Conservation (phyloP, 257 asterid genomes). For the Gynochthodes officinalis region DNA sequence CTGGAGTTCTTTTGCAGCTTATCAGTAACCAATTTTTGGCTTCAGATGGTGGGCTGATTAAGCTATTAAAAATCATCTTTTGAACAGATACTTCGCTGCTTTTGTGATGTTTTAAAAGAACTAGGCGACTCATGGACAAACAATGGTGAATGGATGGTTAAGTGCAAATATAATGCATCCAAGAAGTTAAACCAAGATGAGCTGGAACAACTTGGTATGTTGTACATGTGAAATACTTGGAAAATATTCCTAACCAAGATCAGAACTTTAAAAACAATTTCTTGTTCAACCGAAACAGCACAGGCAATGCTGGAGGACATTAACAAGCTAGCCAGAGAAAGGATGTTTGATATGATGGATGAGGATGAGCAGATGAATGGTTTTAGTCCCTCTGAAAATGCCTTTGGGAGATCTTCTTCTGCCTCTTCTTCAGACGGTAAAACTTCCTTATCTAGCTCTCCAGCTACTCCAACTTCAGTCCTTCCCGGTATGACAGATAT, state of each 20-base stretch:
- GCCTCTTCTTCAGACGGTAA: conserved; percentile 46
- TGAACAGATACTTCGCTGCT: conserved; percentile 51
- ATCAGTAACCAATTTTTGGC: neutral
- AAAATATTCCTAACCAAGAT: neutral
- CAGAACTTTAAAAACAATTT: neutral
- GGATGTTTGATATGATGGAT: conserved; percentile 63
- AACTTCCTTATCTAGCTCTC: conserved; percentile 46
- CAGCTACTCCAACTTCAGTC: conserved; percentile 88
- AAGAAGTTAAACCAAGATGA: conserved; percentile 34
- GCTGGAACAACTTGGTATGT: conserved; percentile 44
- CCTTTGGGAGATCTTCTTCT: conserved; percentile 46
- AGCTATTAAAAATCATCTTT: conserved; percentile 1
- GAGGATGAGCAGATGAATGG: conserved; percentile 54
- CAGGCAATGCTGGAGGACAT: conserved; percentile 64
- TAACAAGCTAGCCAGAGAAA: conserved; percentile 61
- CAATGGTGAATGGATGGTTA: conserved; percentile 63
- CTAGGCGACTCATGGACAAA: conserved; percentile 77
- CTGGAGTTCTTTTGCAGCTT: too few species aligned
- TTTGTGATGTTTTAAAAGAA: conserved; percentile 60
- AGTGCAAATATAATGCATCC: conserved; percentile 43
- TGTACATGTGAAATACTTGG: conserved; percentile 25
- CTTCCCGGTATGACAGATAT: conserved; percentile 43
- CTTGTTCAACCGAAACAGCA: conserved; percentile 32
- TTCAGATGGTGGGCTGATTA: neutral
- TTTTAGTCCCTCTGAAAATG: conserved; percentile 37